These are phyloP conservation scores for Chlorociboria aeruginascens DNA, from an alignment of 495 filamentous ascomycete genomes.

Conservation along the genomic window DNA sequence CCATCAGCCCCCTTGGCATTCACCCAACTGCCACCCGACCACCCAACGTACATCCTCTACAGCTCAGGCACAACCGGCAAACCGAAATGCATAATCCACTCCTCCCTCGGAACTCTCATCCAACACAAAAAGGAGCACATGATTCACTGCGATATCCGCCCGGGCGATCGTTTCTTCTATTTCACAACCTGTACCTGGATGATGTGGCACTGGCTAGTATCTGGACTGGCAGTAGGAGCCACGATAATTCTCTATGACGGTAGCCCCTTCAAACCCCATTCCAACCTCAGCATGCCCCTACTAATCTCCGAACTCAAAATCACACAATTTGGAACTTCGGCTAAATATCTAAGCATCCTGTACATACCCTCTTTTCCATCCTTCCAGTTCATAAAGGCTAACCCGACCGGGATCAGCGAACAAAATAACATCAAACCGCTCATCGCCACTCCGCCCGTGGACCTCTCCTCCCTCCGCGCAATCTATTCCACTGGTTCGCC, in stretches of 20 bases:
- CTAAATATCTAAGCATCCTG: conserved; percentile 82
- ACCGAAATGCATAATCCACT: conserved; percentile 68
- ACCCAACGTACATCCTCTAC: conserved; percentile 62
- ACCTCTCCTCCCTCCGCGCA: conserved; percentile 50
- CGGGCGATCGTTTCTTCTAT: conserved; percentile 34
- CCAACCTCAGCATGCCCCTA: conserved; percentile 38
- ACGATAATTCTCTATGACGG: conserved; percentile 62
- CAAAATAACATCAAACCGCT: conserved; percentile 60
- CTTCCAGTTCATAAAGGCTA: too few relatives aligned
- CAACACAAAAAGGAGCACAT: conserved; percentile 48
- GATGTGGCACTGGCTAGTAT: conserved; percentile 59
- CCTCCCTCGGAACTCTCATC: conserved; percentile 46
- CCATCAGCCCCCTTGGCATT: conserved; percentile 40
- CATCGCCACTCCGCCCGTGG: conserved; percentile 26
- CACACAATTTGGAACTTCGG: conserved; percentile 55
- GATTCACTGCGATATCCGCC: conserved; percentile 43
- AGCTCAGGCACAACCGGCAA: conserved; percentile 58
- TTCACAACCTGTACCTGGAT: conserved; percentile 56
- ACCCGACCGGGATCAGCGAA: conserved; percentile 29
- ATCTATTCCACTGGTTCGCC: conserved; percentile 93
- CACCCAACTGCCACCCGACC: conserved; percentile 54
- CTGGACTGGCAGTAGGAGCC: conserved; percentile 40
- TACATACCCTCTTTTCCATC: too few relatives aligned
- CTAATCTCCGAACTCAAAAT: conserved; percentile 46
- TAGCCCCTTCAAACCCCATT: conserved; percentile 59